Evolutionary conservation across 2,329 filamentous ascomycete species (phyloP), one percentile per base, ranked within the genome.

Genomic region (Cercospora sp.): DNA sequence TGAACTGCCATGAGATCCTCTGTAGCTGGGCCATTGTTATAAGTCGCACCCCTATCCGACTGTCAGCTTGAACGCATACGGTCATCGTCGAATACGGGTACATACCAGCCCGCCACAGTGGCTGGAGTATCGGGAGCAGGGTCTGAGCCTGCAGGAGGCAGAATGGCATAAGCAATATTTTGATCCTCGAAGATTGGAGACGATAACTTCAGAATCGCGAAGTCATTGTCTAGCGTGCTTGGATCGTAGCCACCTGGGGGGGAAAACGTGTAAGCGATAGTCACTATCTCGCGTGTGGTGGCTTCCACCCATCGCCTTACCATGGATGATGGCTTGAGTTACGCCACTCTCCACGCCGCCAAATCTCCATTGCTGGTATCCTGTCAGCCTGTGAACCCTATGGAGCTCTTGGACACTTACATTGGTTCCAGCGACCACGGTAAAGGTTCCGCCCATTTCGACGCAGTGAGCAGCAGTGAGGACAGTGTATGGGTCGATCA

Each of bases 401-500:
- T 16, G 31, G 33, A 60, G 33, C 12, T 31, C 30, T 16, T 0
- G 0, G 4, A 36, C 7, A 40, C 58, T 26, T 26, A 60, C 58
- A 60, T 60, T 60, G n/a, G 58, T 60, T 18, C 58, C 58, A 20
- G 58, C 58, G 12, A 36, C 58, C 13, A 60, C 31, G 7, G 28
- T 60, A 16, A 60, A 60, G 0, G 18, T 33, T 33, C 58, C 58
- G 16, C 58, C 58, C 28, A 60, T 40, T 16, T 60, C 58, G 31
- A 60, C 58, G 33, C 58, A 60, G 31, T 60, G 58, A 23, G 58
- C 58, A 60, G 58, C 58, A 18, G 58, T 60, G n/a, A 60, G 30
- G 16, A 26, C 58, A 18, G 58, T 60, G 20, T 60, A 36, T n/a
- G 58, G 13, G 18, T 60, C 33, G 58, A 60, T 60, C n/a, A 60